Evolutionary conservation across 768 basidiomycete genomes (phyloP).

Genomic region (Pulveroboletus sp.): DNA sequence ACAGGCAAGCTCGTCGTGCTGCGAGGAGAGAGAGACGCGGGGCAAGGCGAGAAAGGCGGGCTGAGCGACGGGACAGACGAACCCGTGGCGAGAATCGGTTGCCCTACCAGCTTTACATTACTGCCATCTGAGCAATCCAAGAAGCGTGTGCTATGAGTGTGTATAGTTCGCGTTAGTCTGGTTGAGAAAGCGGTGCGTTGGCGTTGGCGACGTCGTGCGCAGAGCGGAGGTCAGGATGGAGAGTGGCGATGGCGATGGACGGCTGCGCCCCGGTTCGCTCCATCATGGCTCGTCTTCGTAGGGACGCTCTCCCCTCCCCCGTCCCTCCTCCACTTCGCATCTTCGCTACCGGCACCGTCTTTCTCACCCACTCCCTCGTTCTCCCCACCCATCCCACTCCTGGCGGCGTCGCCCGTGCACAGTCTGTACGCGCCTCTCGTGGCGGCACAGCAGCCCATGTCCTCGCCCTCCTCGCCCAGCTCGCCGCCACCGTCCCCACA

Average conservation of each 20-base stretch:
- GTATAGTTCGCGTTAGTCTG: no score
- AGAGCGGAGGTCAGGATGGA: no score
- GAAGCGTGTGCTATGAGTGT: no score
- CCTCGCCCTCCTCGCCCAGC: constrained; percentile 68
- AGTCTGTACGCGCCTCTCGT: constrained; percentile 60
- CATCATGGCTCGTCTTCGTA: constrained; percentile 27
- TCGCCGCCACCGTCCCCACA: constrained; percentile 33
- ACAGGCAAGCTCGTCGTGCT: not conserved
- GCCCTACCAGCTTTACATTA: constrained; percentile 22
- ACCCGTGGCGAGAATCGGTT: constrained; percentile 10
- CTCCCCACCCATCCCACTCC: constrained; percentile 57
- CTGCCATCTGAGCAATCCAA: not conserved
- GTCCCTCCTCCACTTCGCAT: constrained; percentile 46
- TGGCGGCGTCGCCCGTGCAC: constrained; percentile 58
- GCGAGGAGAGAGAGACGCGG: constrained; percentile 13
- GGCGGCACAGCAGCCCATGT: constrained; percentile 72
- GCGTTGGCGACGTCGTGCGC: no score
- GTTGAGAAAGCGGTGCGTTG: no score
- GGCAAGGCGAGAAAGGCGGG: constrained; percentile 6
- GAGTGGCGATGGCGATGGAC: not conserved
- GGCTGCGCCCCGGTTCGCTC: not conserved
- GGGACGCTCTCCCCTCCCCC: constrained; percentile 19
- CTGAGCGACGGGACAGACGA: constrained; percentile 16
- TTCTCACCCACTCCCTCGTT: constrained; percentile 67
- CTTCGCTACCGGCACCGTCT: constrained; percentile 76